Evolutionary conservation across 2,329 filamentous ascomycete genomes (phyloP).

Genomic region (Triangularia verruculosa): DNA sequence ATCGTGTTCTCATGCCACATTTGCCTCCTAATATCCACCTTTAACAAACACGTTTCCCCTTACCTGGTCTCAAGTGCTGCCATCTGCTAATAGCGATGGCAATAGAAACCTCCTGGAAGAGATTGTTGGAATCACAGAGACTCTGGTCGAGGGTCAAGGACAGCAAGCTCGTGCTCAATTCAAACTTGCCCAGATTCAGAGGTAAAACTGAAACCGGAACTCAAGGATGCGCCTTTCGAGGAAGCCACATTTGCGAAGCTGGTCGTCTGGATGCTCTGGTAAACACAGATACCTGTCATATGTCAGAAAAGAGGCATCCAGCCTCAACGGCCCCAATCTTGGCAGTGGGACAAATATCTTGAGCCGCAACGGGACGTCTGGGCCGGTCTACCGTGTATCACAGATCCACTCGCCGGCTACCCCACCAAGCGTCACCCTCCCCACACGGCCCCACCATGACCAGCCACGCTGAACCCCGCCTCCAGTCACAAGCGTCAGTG

Average conservation of each 20-base stretch:
- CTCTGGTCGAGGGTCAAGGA: neutral
- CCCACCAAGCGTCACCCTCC: neutral
- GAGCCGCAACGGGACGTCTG: slow-evolving; percentile 13
- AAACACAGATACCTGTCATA: neutral
- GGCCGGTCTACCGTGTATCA: slow-evolving; percentile 4
- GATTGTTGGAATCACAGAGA: slow-evolving; percentile 1
- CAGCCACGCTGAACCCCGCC: neutral
- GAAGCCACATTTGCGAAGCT: slow-evolving; percentile 26
- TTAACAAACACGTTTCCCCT: neutral
- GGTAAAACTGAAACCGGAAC: slow-evolving; percentile 7
- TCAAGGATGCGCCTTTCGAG: slow-evolving; percentile 23
- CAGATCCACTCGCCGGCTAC: neutral
- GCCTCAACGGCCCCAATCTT: neutral
- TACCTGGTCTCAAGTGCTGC: neutral
- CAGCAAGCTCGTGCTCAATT: slow-evolving; percentile 9
- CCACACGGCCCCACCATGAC: neutral
- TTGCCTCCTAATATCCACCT: no score
- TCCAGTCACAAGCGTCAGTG: neutral
- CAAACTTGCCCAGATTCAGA: slow-evolving; percentile 1
- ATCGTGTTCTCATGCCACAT: no score
- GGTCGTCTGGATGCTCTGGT: slow-evolving; percentile 24
- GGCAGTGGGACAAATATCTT: neutral
- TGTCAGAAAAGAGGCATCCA: neutral
- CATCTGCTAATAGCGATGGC: neutral
- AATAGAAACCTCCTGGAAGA: slow-evolving; percentile 1